Percentiles rank a stretch among this genome's conserved stretches.
Conservation (phyloP, 2,329 filamentous ascomycete genomes). For the Xylariaceae sp. region DNA sequence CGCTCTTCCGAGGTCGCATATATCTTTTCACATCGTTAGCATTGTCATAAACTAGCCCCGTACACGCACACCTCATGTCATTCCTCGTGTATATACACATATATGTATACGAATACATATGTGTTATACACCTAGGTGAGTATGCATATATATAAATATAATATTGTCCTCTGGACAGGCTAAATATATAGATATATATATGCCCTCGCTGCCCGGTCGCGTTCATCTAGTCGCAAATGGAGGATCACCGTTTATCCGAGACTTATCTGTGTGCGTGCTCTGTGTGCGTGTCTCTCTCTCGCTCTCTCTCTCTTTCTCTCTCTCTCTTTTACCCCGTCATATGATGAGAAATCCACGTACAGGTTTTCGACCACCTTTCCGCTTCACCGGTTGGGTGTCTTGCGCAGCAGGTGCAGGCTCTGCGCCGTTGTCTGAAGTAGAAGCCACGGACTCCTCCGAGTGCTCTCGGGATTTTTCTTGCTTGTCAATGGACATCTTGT, state of each 20-base stretch:
- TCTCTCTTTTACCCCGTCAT: background rate
- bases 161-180: background rate
- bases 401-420: slow-evolving; percentile 36
- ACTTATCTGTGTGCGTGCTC: too few species aligned
- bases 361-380: slow-evolving; percentile 95
- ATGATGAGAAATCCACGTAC: slow-evolving; percentile 47
- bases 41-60: background rate
- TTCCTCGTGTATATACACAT: background rate
- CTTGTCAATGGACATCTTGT: slow-evolving; percentile 62
- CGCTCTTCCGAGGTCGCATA: slow-evolving; percentile 98
- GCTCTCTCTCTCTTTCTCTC: background rate
- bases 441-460: slow-evolving; percentile 56
- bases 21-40: slow-evolving; percentile 54
- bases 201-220: background rate
- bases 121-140: background rate
- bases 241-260: background rate
- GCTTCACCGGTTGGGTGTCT: slow-evolving; percentile 68
- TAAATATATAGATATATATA: background rate
- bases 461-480: slow-evolving; percentile 53
- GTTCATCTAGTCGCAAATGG: background rate
- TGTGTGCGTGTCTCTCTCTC: background rate
- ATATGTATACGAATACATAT: background rate
- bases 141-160: background rate
- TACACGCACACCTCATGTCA: background rate
- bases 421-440: slow-evolving; percentile 54